phyloP scores from a whole-genome alignment of 164 flowering plant species.

The Sedum album region DNA sequence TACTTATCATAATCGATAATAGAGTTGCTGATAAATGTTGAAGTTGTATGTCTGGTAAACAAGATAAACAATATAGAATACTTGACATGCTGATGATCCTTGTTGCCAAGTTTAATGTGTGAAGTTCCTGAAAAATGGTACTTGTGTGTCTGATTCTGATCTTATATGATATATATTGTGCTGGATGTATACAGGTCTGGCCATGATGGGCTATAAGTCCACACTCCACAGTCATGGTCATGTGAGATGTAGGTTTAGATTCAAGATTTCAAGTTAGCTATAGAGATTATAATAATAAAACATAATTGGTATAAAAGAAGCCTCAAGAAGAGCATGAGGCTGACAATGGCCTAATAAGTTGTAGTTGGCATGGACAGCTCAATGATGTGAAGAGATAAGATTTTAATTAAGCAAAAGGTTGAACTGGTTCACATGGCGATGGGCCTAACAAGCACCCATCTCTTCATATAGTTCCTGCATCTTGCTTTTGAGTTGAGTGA shows the following conservation, averaged over 20 bases:
- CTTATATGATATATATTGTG: background rate
- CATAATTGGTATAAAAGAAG: background rate
- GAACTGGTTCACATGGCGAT: conserved; percentile 3
- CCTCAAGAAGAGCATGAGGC: conserved; percentile 1
- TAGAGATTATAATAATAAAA: background rate
- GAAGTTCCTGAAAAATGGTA: background rate
- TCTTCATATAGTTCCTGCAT: conserved; percentile 2
- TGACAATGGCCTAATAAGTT: conserved; percentile 4
- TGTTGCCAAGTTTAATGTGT: background rate
- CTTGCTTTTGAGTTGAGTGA: conserved; percentile 2
- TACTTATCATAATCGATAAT: background rate
- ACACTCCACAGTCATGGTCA: background rate
- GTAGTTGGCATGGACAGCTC: conserved; percentile 2
- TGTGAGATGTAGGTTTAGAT: background rate
- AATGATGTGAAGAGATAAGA: conserved; percentile 2
- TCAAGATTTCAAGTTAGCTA: background rate
- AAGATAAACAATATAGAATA: background rate
- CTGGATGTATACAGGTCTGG: background rate
- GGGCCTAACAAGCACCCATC: conserved; percentile 4
- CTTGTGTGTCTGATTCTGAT: background rate
- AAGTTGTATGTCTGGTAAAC: background rate
- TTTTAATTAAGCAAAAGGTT: conserved; percentile 2
- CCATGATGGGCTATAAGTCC: background rate
- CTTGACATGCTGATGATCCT: background rate
- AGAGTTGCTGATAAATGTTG: background rate